Base-by-base conservation (phyloP, 306 rosid genomes). In the Dalbergia oliveri region DNA sequence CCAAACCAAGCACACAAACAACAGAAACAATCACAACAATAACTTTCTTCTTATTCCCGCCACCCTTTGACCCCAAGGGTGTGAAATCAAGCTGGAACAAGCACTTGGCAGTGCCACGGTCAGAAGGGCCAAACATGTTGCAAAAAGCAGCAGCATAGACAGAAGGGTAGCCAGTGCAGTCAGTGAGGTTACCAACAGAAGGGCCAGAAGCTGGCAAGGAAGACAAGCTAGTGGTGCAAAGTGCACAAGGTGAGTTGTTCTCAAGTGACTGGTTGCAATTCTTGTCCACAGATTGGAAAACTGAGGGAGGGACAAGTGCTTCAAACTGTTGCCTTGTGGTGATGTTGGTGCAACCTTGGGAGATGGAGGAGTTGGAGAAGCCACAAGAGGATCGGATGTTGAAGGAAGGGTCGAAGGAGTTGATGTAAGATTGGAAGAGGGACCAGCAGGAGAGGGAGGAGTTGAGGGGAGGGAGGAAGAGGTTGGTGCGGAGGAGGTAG, bases 141-240 rank as follows among this genome's bases (percentile, higher is more conserved):
- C 86, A 78, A 10, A 86, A 88, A 26, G 97, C 98, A 8, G 97
- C 99, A 4, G 94, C 90, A 51, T 90, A 95, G 23, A 95, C 84
- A 0, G 50, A 66, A 19, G 94, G 84, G 16, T 79, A 93, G 2
- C 39, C 86, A 0, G 88, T 72, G 77, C 99, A 95, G 70, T 69
- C 89, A 26, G 93, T 83, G 60, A 95, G 72, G 88, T 91, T 95
- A 0, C 94, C 96, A 15, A 83, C 0, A 10, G 93, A 84, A 0
- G 21, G 0, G 0, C 96, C 97, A 3, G 86, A 79, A n/a, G 76
- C 59, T 31, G 80, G 92, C 34, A 88, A 9, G 43, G 1, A 7
- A 9, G 94, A 41, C 11, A 95, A 15, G 59, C 86, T 83, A 11
- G 92, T 74, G 4, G 85, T 85, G 65, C 99, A 95, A 16, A 82